Evolutionary conservation across 306 rosid genomes (phyloP).

Genomic region (Cucurbita pepo): DNA sequence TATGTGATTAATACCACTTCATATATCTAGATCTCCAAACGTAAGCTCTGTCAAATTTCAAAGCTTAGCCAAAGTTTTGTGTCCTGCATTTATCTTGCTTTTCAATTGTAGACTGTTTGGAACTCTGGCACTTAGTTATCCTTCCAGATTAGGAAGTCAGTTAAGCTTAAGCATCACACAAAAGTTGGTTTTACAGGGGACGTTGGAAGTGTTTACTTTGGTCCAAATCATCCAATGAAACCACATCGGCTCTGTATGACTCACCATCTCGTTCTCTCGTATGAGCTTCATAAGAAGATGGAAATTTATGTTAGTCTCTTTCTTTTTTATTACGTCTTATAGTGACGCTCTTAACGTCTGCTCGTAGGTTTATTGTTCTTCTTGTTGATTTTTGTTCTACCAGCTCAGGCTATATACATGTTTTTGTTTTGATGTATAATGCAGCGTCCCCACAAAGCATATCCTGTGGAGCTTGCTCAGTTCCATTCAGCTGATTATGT

Average conservation of each 20-base stretch:
- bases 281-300: slow-evolving; percentile 92
- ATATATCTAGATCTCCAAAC: too few species aligned
- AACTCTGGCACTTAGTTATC: neutral
- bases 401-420: neutral
- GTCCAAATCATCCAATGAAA: slow-evolving; percentile 98
- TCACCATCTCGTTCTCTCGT: slow-evolving; percentile 94
- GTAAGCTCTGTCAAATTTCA: neutral
- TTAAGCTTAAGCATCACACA: neutral
- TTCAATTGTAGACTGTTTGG: neutral
- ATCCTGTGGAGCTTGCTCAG: slow-evolving; percentile 98
- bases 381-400: neutral
- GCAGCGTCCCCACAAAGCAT: slow-evolving; percentile 98
- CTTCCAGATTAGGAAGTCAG: neutral
- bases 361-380: neutral
- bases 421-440: slow-evolving; percentile 5
- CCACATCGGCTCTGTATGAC: slow-evolving; percentile 98
- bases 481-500: slow-evolving; percentile 92
- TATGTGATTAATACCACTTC: too few species aligned
- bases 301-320: slow-evolving; percentile 73
- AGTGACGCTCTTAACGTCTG: neutral
- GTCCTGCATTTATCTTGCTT: neutral
- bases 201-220: slow-evolving; percentile 92
- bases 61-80: neutral
- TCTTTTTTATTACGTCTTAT: neutral
- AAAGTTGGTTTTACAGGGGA: slow-evolving; percentile 52